Conservation (phyloP, 805 yeast species). For the Metschnikowia lachancei region DNA sequence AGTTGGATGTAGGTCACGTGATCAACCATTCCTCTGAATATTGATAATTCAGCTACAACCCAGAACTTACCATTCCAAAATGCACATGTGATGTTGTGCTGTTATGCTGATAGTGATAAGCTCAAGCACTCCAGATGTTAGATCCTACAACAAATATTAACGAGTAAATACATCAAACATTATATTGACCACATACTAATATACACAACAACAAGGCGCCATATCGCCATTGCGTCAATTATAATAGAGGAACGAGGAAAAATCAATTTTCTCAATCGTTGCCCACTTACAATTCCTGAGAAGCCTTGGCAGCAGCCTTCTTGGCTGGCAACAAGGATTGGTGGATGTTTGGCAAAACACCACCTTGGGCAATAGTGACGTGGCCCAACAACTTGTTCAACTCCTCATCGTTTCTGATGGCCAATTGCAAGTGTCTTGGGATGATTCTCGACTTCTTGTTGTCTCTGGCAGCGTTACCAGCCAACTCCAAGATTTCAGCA, state of each 20-base stretch:
- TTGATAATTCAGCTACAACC: too few relatives aligned
- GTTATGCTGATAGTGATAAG: too few relatives aligned
- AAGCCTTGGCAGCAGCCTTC: slow-evolving; percentile 25
- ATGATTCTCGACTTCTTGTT: slow-evolving; percentile 85
- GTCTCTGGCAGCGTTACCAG: slow-evolving; percentile 54
- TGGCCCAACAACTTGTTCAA: slow-evolving; percentile 53
- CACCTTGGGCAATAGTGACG: slow-evolving; percentile 61
- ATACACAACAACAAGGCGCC: slow-evolving; percentile 24
- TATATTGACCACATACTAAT: slow-evolving; percentile 26
- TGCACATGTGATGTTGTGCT: too few relatives aligned
- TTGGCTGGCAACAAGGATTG: slow-evolving; percentile 44
- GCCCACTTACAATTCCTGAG: slow-evolving; percentile 24
- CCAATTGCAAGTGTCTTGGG: slow-evolving; percentile 53
- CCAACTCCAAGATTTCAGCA: slow-evolving; percentile 51
- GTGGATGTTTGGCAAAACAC: slow-evolving; percentile 52
- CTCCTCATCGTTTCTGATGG: slow-evolving; percentile 53
- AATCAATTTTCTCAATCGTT: slow-evolving; percentile 21
- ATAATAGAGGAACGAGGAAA: slow-evolving; percentile 22
- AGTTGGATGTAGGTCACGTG: too few relatives aligned
- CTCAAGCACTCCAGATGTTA: too few relatives aligned
- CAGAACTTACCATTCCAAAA: too few relatives aligned
- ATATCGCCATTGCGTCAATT: slow-evolving; percentile 20
- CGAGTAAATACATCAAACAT: slow-evolving; percentile 18
- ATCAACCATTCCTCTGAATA: too few relatives aligned
- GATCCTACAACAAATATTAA: too few relatives aligned